phyloP scores from a whole-genome alignment of 2,329 filamentous ascomycete species.

The Phaeosphaeria sp. region DNA sequence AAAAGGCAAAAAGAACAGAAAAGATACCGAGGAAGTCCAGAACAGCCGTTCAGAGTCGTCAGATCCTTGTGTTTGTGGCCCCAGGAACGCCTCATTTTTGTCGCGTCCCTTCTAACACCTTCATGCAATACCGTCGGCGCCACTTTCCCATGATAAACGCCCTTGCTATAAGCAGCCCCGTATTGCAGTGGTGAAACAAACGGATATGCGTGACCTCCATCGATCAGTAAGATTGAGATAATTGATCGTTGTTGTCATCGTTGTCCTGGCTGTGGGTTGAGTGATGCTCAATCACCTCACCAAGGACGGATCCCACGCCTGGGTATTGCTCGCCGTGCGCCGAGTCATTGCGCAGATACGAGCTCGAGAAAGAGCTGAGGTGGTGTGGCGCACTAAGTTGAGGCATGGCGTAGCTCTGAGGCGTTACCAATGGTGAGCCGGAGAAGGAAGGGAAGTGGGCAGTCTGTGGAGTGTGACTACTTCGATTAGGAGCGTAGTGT shows the following conservation, averaged over 20 bases:
- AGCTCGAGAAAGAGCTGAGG: constrained; percentile 45
- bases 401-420: constrained; percentile 45
- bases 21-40: constrained; percentile 2
- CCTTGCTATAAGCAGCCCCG: constrained; percentile 7
- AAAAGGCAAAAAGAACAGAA: not conserved
- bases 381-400: constrained; percentile 51
- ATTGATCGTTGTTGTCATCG: constrained; percentile 35
- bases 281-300: constrained; percentile 42
- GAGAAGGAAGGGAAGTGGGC: constrained; percentile 50
- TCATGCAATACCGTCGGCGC: not conserved
- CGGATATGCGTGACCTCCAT: not conserved
- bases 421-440: constrained; percentile 47
- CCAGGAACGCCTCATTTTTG: constrained; percentile 6
- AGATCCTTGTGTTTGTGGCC: constrained; percentile 6
- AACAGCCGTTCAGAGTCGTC: constrained; percentile 30
- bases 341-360: constrained; percentile 46
- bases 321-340: constrained; percentile 44
- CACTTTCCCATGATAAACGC: constrained; percentile 9
- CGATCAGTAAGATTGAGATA: constrained; percentile 29
- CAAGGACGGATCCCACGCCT: constrained; percentile 42
- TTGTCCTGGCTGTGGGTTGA: constrained; percentile 38
- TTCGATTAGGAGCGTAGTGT: constrained; percentile 45
- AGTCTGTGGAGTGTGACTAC: constrained; percentile 46
- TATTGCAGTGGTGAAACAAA: constrained; percentile 10
- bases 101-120: not conserved